These are phyloP conservation scores for Alternaria atra DNA, from an alignment of 2,329 filamentous ascomycete species.

Conservation along the genomic window DNA sequence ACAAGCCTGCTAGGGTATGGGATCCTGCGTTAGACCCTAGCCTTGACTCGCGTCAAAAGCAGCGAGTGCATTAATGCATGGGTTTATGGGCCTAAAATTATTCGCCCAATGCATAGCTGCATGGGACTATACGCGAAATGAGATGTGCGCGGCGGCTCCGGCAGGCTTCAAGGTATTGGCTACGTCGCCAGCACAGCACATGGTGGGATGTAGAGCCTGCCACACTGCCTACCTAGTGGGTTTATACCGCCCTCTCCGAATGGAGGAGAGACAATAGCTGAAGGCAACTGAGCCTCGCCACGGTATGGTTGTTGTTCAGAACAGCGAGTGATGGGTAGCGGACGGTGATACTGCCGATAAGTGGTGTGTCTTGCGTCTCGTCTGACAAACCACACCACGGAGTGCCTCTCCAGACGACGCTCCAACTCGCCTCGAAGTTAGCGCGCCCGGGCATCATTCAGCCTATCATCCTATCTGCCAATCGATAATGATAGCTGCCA, in stretches of 20 bases:
- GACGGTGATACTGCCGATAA: conserved; percentile 17
- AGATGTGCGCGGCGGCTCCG: conserved; percentile 43
- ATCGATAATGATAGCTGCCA: conserved; percentile 51
- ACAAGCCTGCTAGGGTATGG: conserved; percentile 46
- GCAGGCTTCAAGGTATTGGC: conserved; percentile 33
- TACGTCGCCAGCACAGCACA: conserved; percentile 21
- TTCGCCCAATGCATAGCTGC: conserved; percentile 46
- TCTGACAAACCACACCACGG: conserved; percentile 29
- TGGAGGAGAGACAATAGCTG: conserved; percentile 21
- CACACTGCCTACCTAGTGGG: conserved; percentile 19
- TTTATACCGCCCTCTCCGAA: conserved; percentile 32
- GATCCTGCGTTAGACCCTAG: conserved; percentile 20
- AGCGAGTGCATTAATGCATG: conserved; percentile 47
- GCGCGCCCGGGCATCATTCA: conserved; percentile 34
- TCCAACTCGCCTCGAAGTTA: conserved; percentile 30
- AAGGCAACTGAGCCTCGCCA: conserved; percentile 18
- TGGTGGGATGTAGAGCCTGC: conserved; percentile 28
- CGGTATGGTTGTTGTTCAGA: conserved; percentile 20
- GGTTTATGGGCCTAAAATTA: conserved; percentile 46
- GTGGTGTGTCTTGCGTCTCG: conserved; percentile 28
- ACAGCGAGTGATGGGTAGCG: conserved; percentile 8
- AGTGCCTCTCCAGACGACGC: conserved; percentile 18
- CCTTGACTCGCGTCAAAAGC: conserved; percentile 43
- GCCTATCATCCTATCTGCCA: conserved; percentile 47
- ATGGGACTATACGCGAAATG: conserved; percentile 46